Percentiles rank a stretch among this genome's conserved stretches.
Evolutionary conservation across 1,139 yeast genomes (phyloP).

Genomic region (Candida mesenterica): DNA sequence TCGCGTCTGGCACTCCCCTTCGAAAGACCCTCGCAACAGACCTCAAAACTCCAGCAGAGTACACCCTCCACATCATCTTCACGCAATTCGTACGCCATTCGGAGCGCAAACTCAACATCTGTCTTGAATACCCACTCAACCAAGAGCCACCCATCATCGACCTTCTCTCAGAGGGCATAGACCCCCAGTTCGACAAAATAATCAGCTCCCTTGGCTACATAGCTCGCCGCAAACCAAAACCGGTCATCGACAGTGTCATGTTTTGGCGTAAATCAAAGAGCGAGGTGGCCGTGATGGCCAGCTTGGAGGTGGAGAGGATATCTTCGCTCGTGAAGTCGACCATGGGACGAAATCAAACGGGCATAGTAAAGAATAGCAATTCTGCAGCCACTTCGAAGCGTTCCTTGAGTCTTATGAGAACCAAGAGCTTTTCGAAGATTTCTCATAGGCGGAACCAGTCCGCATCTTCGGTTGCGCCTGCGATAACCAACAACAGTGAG

Average conservation of each 20-base stretch:
- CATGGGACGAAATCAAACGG: slow-evolving; percentile 16
- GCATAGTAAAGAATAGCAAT: slow-evolving; percentile 17
- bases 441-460: slow-evolving; percentile 43
- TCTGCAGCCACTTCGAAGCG: slow-evolving; percentile 28
- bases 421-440: slow-evolving; percentile 38
- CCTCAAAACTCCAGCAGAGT: slow-evolving; percentile 85
- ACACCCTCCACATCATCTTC: slow-evolving; percentile 88
- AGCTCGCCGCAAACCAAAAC: slow-evolving; percentile 87
- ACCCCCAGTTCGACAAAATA: slow-evolving; percentile 80
- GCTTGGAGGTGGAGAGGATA: slow-evolving; percentile 50
- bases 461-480: slow-evolving; percentile 14
- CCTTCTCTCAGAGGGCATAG: slow-evolving; percentile 83
- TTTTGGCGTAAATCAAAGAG: slow-evolving; percentile 93
- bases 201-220: slow-evolving; percentile 85
- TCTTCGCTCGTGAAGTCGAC: slow-evolving; percentile 6
- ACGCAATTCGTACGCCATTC: slow-evolving; percentile 95
- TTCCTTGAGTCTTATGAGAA: slow-evolving; percentile 42
- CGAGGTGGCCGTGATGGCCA: slow-evolving; percentile 78
- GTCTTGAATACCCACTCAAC: slow-evolving; percentile 65
- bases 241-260: slow-evolving; percentile 97
- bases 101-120: slow-evolving; percentile 75
- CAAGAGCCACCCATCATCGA: slow-evolving; percentile 82
- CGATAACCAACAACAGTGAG: slow-evolving; percentile 11
- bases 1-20: slow-evolving; percentile 18
- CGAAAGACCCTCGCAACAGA: slow-evolving; percentile 7